phyloP scores from a whole-genome alignment of 768 basidiomycete species.

The Rhizopogon roseolus region DNA sequence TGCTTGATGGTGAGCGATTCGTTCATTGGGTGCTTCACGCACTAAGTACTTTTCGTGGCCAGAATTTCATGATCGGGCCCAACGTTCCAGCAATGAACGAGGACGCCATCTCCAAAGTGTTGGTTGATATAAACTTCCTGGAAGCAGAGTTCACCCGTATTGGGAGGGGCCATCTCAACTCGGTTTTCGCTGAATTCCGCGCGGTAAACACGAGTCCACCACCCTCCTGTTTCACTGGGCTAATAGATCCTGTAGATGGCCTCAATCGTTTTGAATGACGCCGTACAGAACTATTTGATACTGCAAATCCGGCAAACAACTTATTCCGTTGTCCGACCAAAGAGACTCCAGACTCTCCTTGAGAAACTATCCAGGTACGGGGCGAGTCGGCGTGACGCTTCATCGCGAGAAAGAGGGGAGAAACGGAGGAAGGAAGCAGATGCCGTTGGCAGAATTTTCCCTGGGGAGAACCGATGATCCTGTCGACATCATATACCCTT shows the following conservation, averaged over 20 bases:
- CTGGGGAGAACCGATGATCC: slow-evolving; percentile 55
- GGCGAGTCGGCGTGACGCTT: slow-evolving; percentile 50
- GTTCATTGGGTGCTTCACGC: neutral
- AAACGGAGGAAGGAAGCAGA: slow-evolving; percentile 75
- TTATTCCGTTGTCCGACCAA: slow-evolving; percentile 63
- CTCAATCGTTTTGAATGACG: slow-evolving; percentile 67
- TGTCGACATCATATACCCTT: neutral
- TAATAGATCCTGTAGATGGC: slow-evolving; percentile 44
- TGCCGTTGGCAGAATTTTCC: slow-evolving; percentile 67
- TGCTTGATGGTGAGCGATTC: slow-evolving; percentile 71
- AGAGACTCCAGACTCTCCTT: slow-evolving; percentile 65
- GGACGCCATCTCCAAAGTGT: slow-evolving; percentile 80
- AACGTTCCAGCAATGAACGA: slow-evolving; percentile 82
- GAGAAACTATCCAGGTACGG: slow-evolving; percentile 78
- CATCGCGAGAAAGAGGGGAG: slow-evolving; percentile 63
- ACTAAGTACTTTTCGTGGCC: neutral
- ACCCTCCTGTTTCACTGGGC: neutral
- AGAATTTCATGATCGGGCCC: slow-evolving; percentile 78
- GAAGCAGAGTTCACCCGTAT: slow-evolving; percentile 81
- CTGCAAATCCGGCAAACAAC: slow-evolving; percentile 64
- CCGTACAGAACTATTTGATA: slow-evolving; percentile 76
- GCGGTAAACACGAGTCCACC: slow-evolving; percentile 44
- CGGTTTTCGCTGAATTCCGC: slow-evolving; percentile 77
- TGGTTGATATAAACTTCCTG: slow-evolving; percentile 83
- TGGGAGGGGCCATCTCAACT: slow-evolving; percentile 62